Evolutionary conservation across 192 early-diverging fungal genomes (phyloP), one percentile per base, ranked within the genome.

Genomic region (Allomyces macrogynus): DNA sequence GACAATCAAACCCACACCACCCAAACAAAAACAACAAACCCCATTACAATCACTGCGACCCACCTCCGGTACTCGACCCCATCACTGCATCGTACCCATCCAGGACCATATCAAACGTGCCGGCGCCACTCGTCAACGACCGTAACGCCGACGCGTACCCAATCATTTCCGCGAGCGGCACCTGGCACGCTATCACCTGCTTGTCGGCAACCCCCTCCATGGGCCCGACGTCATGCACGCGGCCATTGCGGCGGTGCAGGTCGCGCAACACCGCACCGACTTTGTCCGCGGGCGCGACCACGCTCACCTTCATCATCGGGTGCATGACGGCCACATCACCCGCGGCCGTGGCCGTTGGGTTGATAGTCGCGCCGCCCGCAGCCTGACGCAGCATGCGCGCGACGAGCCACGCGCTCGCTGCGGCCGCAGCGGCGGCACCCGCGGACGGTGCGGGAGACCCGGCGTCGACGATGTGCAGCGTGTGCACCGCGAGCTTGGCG

Each of bases 121-220:
- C 94, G 2, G 81, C 84, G 12, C 94, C 95, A 1, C 83, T 89
- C 0, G 95, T 92, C 71, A 94, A 73, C n/a, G 87, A 86, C 32
- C 95, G 75, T 67, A 97, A 71, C 2, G 78, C 73, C 5, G 80
- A 84, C 22, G 90, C 80, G 65, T 97, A 97, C 4, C 91, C 92
- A 1, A 93, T 71, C 85, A 95, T 84, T 1, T 85, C 76, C 57
- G 81, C 80, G 32, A 97, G 73, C 12, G 92, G 91, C 0, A 87
- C 85, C 43, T 83, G 79, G 0, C 85, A 83, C 12, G 69, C 74
- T 63, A 80, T 80, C 1, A 82, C 62, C 24, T 70, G 62, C 24
- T 74, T 67, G n/a, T 73, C 73, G 2, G 60, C 72, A 27, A 71
- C 71, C n/a, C 75, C 75, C 4, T 65, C 71, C 8, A 27, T 44